Evolutionary conservation across 208 protist genomes (phyloP).

Genomic region (Acanthamoeba sp.): DNA sequence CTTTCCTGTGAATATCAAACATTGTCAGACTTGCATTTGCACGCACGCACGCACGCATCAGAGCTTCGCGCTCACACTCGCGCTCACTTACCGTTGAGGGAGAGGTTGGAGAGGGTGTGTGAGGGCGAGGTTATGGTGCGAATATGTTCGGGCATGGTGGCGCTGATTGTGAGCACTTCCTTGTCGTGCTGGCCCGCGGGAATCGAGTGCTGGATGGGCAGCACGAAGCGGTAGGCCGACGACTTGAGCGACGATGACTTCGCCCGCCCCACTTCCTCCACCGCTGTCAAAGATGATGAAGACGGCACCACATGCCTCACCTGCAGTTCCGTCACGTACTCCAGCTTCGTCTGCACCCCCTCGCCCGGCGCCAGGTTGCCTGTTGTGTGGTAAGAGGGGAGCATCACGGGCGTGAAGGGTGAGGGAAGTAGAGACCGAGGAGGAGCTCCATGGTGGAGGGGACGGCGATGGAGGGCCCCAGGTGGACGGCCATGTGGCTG

Average conservation of each 20-base stretch:
- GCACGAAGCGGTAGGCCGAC: background rate
- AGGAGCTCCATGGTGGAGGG: background rate
- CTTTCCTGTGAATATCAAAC: background rate
- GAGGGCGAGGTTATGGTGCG: background rate
- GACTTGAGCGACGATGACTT: background rate
- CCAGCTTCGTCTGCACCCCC: conserved; percentile 1
- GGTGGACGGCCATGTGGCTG: background rate
- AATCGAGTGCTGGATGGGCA: background rate
- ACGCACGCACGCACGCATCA: too few relatives aligned
- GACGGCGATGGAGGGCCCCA: background rate
- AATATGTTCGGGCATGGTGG: background rate
- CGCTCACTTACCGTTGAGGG: background rate
- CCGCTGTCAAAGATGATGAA: too few relatives aligned
- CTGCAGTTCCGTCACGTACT: background rate
- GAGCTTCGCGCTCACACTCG: too few relatives aligned
- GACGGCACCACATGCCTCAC: background rate
- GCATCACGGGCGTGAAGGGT: too few relatives aligned
- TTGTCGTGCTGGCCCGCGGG: background rate
- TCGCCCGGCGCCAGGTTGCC: background rate
- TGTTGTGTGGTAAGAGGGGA: too few relatives aligned
- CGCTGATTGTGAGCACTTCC: background rate
- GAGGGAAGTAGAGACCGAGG: background rate
- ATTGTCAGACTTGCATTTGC: too few relatives aligned
- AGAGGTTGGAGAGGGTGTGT: background rate
- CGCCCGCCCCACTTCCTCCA: background rate